Base-by-base conservation (phyloP, 2,329 filamentous ascomycete species). In the Beauveria sp. region DNA sequence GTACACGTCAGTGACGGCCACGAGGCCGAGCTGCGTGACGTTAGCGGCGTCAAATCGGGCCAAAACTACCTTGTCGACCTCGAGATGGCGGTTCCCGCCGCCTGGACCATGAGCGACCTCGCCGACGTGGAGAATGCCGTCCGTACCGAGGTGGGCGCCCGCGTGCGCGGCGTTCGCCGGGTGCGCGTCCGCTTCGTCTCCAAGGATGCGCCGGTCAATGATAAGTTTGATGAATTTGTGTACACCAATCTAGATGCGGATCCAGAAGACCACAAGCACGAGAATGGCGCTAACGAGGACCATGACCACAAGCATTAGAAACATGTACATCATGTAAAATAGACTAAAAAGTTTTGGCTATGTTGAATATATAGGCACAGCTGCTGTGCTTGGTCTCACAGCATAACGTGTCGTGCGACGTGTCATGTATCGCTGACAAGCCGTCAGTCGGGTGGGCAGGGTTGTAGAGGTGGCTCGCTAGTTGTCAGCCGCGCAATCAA, bases 21-120 rank as follows among this genome's bases (percentile, higher is more conserved):
- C 53, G 76, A 86, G 59, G 81, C 92, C 9, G 85, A 90, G 69
- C 76, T 97, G 51, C 84, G 88, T 50, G 88, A 90, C 50, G 83
- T 97, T 3, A 89, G 91, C 65, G 94, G 94, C 59, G 83, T 96
- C 75, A 99, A 99, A 76, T 94, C 91, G 3, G 94, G 94, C 34
- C 94, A 97, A 74, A 99, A 97, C 76, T 97, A 96, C 72, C 80
- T 97, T 34, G 87, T 97, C 67, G 94, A 97, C 67, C 74, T 99
- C 8, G 92, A 96, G 72, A 76, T 97, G 63, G 89, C 85, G 2
- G 90, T 96, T 18, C 91, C 93, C 0, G 83, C 81, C 24, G 77
- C 79, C 40, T 96, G 90, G 89, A 89, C 89, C 0, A 78, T 99
- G 6, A 84, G 86, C 58, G 83, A 89, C 59, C 84, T 87, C 8